Conservation (phyloP, 352 stramenopile genomes). For the Phytophthora boehmeriae region DNA sequence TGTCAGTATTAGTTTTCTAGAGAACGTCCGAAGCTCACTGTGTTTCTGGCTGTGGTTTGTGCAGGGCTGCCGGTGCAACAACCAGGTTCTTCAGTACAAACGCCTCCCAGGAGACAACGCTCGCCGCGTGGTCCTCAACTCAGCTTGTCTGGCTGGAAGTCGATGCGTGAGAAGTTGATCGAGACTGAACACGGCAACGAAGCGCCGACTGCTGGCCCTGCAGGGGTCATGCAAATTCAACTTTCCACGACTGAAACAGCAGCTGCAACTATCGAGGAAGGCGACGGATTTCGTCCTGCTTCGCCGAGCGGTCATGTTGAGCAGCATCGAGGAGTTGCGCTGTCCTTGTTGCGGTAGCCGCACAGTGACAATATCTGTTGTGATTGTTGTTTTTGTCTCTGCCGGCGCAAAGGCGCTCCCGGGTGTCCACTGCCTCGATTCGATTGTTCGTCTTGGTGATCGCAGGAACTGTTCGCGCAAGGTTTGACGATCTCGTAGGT, state of each 20-base stretch:
- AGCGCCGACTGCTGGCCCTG: conserved; percentile 6
- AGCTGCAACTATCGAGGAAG: conserved; percentile 24
- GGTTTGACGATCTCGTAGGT: too few relatives aligned
- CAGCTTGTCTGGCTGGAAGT: conserved; percentile 41
- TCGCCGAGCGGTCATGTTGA: conserved; percentile 12
- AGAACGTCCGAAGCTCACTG: background rate
- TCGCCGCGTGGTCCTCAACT: conserved; percentile 28
- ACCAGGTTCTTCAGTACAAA: background rate
- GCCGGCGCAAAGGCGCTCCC: too few relatives aligned
- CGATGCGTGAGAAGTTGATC: conserved; percentile 38
- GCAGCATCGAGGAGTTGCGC: background rate
- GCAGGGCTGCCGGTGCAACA: conserved; percentile 5
- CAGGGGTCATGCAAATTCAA: conserved; percentile 28
- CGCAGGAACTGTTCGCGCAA: too few relatives aligned
- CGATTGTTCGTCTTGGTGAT: too few relatives aligned
- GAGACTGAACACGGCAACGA: conserved; percentile 33
- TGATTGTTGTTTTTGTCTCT: too few relatives aligned
- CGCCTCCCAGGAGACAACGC: background rate
- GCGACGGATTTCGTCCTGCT: conserved; percentile 18
- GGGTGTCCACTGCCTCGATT: too few relatives aligned
- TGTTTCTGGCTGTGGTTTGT: conserved; percentile 1
- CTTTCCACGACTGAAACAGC: conserved; percentile 14
- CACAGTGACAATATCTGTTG: background rate
- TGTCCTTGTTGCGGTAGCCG: background rate
- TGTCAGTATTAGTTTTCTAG: background rate